Evolutionary conservation across 768 basidiomycete genomes (phyloP).

Genomic region (Mycena rosella): DNA sequence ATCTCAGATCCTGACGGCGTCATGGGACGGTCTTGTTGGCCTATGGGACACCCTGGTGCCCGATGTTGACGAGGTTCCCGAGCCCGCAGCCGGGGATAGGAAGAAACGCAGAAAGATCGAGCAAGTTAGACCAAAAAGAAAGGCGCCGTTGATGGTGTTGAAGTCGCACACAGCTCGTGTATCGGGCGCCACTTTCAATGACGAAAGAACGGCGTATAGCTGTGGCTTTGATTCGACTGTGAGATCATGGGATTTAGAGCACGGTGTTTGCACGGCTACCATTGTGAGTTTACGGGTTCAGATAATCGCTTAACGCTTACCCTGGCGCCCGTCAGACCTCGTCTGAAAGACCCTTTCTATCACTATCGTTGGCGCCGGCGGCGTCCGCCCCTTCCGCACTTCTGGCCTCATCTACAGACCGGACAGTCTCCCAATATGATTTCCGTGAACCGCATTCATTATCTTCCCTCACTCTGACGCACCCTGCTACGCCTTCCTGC

Average conservation of each 20-base stretch:
- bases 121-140: conserved; percentile 60
- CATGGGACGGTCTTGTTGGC: conserved; percentile 91
- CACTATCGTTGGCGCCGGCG: conserved; percentile 60
- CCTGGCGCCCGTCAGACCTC: conserved; percentile 58
- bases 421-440: conserved; percentile 80
- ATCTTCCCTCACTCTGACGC: conserved; percentile 61
- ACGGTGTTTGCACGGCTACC: conserved; percentile 76
- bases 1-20: conserved; percentile 80
- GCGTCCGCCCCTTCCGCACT: conserved; percentile 30
- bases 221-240: conserved; percentile 94
- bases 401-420: conserved; percentile 78
- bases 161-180: conserved; percentile 89
- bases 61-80: conserved; percentile 70
- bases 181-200: conserved; percentile 75
- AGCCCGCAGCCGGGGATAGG: conserved; percentile 49
- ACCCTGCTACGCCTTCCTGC: conserved; percentile 78
- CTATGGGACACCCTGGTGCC: conserved; percentile 82
- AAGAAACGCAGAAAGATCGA: conserved; percentile 77
- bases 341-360: conserved; percentile 81
- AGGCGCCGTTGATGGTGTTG: conserved; percentile 79
- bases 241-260: conserved; percentile 87
- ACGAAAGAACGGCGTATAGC: conserved; percentile 66
- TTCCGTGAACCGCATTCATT: conserved; percentile 59
- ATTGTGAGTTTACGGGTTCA: conserved; percentile 62
- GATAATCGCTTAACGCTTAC: background rate